A percentile compares a stretch with the other conserved stretches of the same genome.
phyloP scores from a whole-genome alignment of 2,329 filamentous ascomycete genomes.

The Xylariomycetidae sp. region DNA sequence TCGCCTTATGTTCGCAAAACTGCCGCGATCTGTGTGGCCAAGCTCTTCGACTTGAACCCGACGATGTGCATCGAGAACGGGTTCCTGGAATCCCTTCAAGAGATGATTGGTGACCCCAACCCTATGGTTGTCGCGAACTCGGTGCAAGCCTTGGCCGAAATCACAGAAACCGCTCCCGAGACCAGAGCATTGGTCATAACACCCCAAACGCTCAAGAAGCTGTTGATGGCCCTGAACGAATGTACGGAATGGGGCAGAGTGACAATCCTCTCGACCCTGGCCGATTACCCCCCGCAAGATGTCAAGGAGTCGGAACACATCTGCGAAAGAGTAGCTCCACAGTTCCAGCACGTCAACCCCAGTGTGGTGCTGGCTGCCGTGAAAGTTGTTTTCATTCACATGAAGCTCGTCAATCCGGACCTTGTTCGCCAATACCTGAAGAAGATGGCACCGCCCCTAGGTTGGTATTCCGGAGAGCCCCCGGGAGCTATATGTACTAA shows the following conservation, averaged over 20 bases:
- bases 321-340: slow-evolving; percentile 89
- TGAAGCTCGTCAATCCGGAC: slow-evolving; percentile 76
- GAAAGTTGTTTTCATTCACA: slow-evolving; percentile 95
- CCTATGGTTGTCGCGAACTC: slow-evolving; percentile 99
- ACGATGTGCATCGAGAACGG: slow-evolving; percentile 92
- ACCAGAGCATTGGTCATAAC: slow-evolving; percentile 82
- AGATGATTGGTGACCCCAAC: slow-evolving; percentile 94
- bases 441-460: slow-evolving; percentile 96
- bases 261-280: slow-evolving; percentile 83
- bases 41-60: slow-evolving; percentile 93
- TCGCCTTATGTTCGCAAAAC: slow-evolving; percentile 98
- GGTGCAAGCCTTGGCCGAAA: slow-evolving; percentile 88
- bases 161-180: slow-evolving; percentile 83
- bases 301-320: slow-evolving; percentile 97
- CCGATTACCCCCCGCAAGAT: slow-evolving; percentile 81
- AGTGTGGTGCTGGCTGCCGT: slow-evolving; percentile 96
- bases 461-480: too few relatives aligned
- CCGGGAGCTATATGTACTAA: too few relatives aligned
- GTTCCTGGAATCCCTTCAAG: slow-evolving; percentile 87
- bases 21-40: slow-evolving; percentile 94
- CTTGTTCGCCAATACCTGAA: slow-evolving; percentile 81
- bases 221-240: slow-evolving; percentile 93
- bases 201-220: slow-evolving; percentile 80
- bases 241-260: slow-evolving; percentile 98
- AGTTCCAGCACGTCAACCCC: slow-evolving; percentile 97